Evolutionary conservation across 1,284 basidiomycete genomes (phyloP).

Genomic region (Pterulicium gracile): DNA sequence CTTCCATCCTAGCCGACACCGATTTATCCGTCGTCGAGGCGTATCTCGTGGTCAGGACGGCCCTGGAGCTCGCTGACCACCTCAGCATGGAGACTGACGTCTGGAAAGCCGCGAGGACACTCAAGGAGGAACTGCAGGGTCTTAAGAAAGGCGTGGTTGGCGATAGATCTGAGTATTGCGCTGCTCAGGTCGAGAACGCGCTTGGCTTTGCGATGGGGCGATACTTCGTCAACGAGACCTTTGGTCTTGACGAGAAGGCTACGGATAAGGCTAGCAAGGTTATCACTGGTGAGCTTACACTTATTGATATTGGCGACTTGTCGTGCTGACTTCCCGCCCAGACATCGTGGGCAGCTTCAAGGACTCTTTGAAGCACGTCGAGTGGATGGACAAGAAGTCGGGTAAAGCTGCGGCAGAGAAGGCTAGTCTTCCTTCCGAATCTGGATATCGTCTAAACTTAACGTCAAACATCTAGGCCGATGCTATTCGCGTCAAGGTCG

Average conservation of each 20-base stretch:
- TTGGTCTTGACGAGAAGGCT: conserved; percentile 70
- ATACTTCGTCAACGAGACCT: conserved; percentile 84
- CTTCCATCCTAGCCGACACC: conserved; percentile 61
- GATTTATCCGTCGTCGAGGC: conserved; percentile 70
- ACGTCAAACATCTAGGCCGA: conserved; percentile 39
- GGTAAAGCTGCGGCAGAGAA: conserved; percentile 80
- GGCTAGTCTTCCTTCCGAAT: conserved; percentile 22
- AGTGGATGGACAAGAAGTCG: conserved; percentile 90
- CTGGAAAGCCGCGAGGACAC: conserved; percentile 60
- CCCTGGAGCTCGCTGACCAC: conserved; percentile 53
- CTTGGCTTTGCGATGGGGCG: conserved; percentile 70
- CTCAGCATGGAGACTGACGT: conserved; percentile 67
- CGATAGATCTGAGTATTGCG: conserved; percentile 73
- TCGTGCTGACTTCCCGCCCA: conserved; percentile 16
- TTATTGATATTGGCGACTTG: conserved; percentile 3
- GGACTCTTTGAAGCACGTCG: conserved; percentile 60
- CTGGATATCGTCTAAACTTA: neutral
- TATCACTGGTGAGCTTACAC: conserved; percentile 52
- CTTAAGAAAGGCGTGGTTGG: conserved; percentile 82
- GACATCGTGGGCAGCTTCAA: conserved; percentile 85
- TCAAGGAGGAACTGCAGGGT: conserved; percentile 69
- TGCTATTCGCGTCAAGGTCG: conserved; percentile 75
- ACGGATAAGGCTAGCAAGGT: conserved; percentile 57
- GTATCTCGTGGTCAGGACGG: conserved; percentile 72
- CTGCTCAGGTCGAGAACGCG: conserved; percentile 47